phyloP scores from a whole-genome alignment of 1,284 basidiomycete species.

The Trichosporon sp. region DNA sequence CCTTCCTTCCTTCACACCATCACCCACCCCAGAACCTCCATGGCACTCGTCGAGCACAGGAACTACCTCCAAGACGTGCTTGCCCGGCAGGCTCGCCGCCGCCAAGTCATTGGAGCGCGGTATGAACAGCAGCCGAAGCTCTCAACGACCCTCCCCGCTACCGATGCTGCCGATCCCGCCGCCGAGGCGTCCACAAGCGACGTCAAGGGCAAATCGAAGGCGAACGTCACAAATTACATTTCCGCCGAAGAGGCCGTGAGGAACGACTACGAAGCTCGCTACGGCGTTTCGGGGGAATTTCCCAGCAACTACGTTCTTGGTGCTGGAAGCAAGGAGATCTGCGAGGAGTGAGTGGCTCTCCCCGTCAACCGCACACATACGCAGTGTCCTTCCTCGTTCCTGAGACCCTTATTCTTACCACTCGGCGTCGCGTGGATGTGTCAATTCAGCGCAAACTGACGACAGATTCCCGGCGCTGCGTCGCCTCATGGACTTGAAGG shows the following conservation, averaged over 20 bases:
- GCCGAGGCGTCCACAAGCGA: conserved; percentile 5
- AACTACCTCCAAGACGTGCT: conserved; percentile 59
- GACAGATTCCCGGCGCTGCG: conserved; percentile 87
- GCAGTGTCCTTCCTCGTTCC: not conserved
- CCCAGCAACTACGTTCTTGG: conserved; percentile 89
- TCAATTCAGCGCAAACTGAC: not conserved
- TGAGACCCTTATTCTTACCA: no score
- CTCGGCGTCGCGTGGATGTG: no score
- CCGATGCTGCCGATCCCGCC: conserved; percentile 55
- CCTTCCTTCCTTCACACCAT: conserved; percentile 5
- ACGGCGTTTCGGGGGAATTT: conserved; percentile 85
- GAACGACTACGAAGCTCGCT: conserved; percentile 90
- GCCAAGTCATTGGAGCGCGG: conserved; percentile 56
- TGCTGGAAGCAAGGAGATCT: conserved; percentile 78
- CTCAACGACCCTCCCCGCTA: conserved; percentile 59
- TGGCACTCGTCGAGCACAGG: conserved; percentile 59
- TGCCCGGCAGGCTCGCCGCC: conserved; percentile 57
- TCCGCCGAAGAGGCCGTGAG: conserved; percentile 91
- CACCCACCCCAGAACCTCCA: not conserved
- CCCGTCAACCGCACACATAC: not conserved
- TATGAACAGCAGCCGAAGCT: conserved; percentile 54
- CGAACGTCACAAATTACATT: conserved; percentile 66
- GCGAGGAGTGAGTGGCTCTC: conserved; percentile 75
- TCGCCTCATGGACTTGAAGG: conserved; percentile 75
- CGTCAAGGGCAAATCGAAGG: conserved; percentile 26